These are phyloP conservation scores for Penicillium canescens DNA, from an alignment of 495 filamentous ascomycete species.

Conservation along the genomic window DNA sequence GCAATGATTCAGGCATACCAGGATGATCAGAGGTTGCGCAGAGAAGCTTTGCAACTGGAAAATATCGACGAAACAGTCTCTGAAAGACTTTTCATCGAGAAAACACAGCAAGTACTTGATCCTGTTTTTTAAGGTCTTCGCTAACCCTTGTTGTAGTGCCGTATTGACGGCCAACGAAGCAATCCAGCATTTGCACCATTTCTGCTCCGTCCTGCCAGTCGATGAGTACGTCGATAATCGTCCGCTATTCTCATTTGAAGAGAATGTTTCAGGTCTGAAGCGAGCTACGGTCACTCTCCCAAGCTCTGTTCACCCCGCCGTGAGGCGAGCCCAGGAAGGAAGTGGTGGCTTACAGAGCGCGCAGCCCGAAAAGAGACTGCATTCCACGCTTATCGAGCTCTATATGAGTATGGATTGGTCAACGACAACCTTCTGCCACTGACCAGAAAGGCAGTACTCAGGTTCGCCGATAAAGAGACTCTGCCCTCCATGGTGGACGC, in stretches of 20 bases:
- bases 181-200: constrained; percentile 75
- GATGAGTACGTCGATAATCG: constrained; percentile 54
- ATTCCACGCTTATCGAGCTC: constrained; percentile 73
- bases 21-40: constrained; percentile 60
- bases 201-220: constrained; percentile 64
- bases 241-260: constrained; percentile 49
- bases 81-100: constrained; percentile 45
- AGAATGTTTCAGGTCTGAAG: constrained; percentile 14
- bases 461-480: constrained; percentile 1
- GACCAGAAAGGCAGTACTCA: constrained; percentile 26
- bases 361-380: constrained; percentile 80
- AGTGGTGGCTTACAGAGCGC: constrained; percentile 68
- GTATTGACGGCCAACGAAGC: constrained; percentile 72
- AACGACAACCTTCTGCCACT: constrained; percentile 78
- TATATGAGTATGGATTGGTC: constrained; percentile 70
- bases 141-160: constrained; percentile 54
- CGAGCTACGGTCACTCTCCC: constrained; percentile 64
- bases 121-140: not conserved
- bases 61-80: constrained; percentile 42
- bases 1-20: constrained; percentile 74
- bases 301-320: constrained; percentile 59
- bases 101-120: constrained; percentile 48
- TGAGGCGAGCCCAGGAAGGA: constrained; percentile 55
- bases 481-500: constrained; percentile 46
- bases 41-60: constrained; percentile 52